Conservation (phyloP, 495 filamentous ascomycete species). For the Podospora appendiculata region DNA sequence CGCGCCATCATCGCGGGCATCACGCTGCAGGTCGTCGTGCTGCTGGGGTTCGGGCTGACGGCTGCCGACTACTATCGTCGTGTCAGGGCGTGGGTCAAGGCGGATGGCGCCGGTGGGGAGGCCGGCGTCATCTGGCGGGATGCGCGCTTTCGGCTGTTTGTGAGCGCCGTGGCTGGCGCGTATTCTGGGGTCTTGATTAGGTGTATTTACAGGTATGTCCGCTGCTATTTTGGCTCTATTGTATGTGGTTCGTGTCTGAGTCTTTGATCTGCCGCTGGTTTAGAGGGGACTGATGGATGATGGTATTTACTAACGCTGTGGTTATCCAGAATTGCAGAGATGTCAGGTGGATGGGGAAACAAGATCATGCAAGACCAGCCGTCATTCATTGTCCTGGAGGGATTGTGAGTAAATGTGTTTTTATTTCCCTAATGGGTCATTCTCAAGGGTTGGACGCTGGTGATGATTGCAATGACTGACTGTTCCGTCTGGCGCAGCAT, state of each 20-base stretch:
- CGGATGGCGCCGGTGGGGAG: slow-evolving; percentile 15
- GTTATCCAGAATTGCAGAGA: slow-evolving; percentile 46
- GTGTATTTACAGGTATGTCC: slow-evolving; percentile 56
- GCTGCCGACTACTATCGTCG: slow-evolving; percentile 43
- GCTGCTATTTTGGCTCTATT: not conserved
- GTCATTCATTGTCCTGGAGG: slow-evolving; percentile 56
- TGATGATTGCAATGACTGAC: not conserved
- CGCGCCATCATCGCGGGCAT: slow-evolving; percentile 67
- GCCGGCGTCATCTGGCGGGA: slow-evolving; percentile 27
- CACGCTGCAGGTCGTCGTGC: slow-evolving; percentile 58
- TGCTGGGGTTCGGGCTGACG: slow-evolving; percentile 48
- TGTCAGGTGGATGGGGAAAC: slow-evolving; percentile 63
- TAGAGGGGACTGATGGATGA: not conserved
- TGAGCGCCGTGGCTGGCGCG: slow-evolving; percentile 43
- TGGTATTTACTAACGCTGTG: not conserved
- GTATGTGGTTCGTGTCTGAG: not conserved
- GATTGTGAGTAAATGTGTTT: slow-evolving; percentile 22
- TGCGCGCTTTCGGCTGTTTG: slow-evolving; percentile 43
- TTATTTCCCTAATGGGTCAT: not conserved
- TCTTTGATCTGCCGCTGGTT: not conserved
- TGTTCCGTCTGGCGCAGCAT: slow-evolving; percentile 11
- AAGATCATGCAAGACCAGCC: slow-evolving; percentile 58
- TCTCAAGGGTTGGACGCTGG: no score
- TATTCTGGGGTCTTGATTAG: slow-evolving; percentile 55
- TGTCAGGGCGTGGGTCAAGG: slow-evolving; percentile 22